Evolutionary conservation across 441 rosid genomes (phyloP).

Genomic region (Populus hybrid): DNA sequence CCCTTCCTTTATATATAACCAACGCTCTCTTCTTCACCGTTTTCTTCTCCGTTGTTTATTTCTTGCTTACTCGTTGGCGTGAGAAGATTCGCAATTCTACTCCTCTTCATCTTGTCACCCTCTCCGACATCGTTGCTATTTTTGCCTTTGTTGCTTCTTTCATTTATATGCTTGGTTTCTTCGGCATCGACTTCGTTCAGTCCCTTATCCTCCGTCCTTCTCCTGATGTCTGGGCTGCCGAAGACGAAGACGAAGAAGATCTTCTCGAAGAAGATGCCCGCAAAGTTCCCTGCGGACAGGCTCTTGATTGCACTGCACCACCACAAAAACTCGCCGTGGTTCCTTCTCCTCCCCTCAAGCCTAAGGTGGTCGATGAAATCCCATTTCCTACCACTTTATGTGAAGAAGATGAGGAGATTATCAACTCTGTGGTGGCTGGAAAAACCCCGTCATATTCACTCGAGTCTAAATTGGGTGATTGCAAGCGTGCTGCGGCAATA

Average conservation of each 20-base stretch:
- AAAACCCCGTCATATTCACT: constrained; percentile 58
- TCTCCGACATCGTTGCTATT: constrained; percentile 61
- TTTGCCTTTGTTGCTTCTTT: constrained; percentile 61
- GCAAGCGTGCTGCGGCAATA: constrained; percentile 62
- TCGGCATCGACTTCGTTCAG: constrained; percentile 79
- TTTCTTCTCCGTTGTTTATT: constrained; percentile 75
- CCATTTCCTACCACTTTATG: not conserved
- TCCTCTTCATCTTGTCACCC: constrained; percentile 66
- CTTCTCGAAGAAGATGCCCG: constrained; percentile 12
- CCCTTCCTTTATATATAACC: constrained; percentile 61
- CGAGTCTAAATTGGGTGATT: constrained; percentile 70
- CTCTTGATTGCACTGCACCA: constrained; percentile 23
- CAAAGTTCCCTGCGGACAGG: constrained; percentile 15
- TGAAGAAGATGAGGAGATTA: constrained; percentile 61
- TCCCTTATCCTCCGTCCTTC: constrained; percentile 67
- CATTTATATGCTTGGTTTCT: constrained; percentile 71
- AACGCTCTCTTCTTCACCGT: constrained; percentile 74
- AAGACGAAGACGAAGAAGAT: constrained; percentile 2
- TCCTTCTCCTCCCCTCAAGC: constrained; percentile 12
- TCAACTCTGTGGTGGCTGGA: constrained; percentile 59
- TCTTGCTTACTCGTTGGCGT: constrained; percentile 72
- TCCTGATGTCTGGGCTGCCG: constrained; percentile 47
- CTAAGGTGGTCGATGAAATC: constrained; percentile 15
- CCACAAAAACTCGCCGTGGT: not conserved
- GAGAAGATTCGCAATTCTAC: constrained; percentile 75